These are phyloP conservation scores for Raffaelea albimanens DNA, from an alignment of 2,329 filamentous ascomycete species.

Conservation along the genomic window DNA sequence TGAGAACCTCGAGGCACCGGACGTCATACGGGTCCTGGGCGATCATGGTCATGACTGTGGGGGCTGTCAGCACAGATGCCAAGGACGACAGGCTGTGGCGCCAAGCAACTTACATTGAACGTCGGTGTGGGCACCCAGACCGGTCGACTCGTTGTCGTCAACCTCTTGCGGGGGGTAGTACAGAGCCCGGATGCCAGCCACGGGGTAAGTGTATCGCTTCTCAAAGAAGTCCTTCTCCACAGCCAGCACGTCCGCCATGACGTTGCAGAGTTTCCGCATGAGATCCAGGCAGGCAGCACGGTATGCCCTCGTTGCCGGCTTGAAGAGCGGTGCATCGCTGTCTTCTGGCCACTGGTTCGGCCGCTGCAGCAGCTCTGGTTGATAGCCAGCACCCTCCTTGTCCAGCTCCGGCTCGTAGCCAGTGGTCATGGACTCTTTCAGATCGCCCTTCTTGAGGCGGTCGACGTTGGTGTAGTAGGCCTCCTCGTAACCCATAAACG, in stretches of 20 bases:
- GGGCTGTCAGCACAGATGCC: neutral
- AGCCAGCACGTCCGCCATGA: neutral
- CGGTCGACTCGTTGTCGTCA: slow-evolving; percentile 1
- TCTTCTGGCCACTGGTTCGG: slow-evolving; percentile 1
- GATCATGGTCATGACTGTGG: slow-evolving; percentile 4
- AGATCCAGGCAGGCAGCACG: slow-evolving; percentile 1
- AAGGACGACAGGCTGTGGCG: no score
- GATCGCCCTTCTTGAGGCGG: slow-evolving; percentile 5
- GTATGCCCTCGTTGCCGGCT: slow-evolving; percentile 1
- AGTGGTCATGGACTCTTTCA: neutral
- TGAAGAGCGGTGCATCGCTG: neutral
- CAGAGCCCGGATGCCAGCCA: slow-evolving; percentile 1
- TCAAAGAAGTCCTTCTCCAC: neutral
- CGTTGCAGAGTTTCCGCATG: neutral
- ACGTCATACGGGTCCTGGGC: slow-evolving; percentile 2
- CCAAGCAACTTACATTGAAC: neutral
- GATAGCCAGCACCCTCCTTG: neutral
- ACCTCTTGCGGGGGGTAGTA: slow-evolving; percentile 3
- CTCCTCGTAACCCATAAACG: slow-evolving; percentile 8
- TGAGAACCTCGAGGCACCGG: slow-evolving; percentile 6
- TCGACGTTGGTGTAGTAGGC: slow-evolving; percentile 8
- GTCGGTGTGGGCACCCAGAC: slow-evolving; percentile 3
- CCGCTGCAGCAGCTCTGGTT: neutral
- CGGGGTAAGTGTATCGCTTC: neutral
- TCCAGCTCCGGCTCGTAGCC: neutral